Percentiles rank a stretch among this genome's conserved stretches.
Conservation (phyloP, 306 rosid species). For the Pterocarpus santalinus region DNA sequence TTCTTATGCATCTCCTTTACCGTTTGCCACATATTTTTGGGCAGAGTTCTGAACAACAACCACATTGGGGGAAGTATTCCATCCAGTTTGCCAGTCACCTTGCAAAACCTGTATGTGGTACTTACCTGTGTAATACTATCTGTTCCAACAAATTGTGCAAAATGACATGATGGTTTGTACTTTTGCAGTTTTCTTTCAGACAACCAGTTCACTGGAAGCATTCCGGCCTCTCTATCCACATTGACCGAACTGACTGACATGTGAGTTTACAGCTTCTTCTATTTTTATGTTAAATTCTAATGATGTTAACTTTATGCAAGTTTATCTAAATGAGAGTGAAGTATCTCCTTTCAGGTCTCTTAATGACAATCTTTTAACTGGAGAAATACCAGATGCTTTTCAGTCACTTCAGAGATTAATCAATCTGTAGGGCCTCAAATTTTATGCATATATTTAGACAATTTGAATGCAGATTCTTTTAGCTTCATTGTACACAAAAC, state of each 20-base stretch:
- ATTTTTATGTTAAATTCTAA: conserved; percentile 9
- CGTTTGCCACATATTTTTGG: conserved; percentile 43
- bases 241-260: conserved; percentile 69
- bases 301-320: conserved; percentile 29
- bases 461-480: conserved; percentile 34
- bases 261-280: conserved; percentile 55
- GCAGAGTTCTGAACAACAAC: conserved; percentile 91
- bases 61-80: conserved; percentile 93
- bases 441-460: not conserved
- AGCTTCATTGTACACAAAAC: conserved; percentile 21
- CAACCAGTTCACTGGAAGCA: conserved; percentile 81
- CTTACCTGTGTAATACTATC: conserved; percentile 38
- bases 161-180: conserved; percentile 53
- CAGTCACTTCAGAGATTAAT: conserved; percentile 60
- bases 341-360: conserved; percentile 79
- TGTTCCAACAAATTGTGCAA: conserved; percentile 41
- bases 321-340: conserved; percentile 44
- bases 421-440: conserved; percentile 74
- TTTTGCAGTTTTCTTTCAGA: conserved; percentile 90
- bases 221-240: conserved; percentile 75
- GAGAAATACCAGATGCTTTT: conserved; percentile 86
- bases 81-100: conserved; percentile 73
- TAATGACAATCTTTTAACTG: conserved; percentile 73
- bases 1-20: conserved; percentile 31
- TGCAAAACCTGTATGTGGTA: conserved; percentile 76